A percentile compares a stretch with the other conserved stretches of the same genome.
Evolutionary conservation across 805 yeast genomes (phyloP).

Genomic region (Metschnikowia santaceciliae): DNA sequence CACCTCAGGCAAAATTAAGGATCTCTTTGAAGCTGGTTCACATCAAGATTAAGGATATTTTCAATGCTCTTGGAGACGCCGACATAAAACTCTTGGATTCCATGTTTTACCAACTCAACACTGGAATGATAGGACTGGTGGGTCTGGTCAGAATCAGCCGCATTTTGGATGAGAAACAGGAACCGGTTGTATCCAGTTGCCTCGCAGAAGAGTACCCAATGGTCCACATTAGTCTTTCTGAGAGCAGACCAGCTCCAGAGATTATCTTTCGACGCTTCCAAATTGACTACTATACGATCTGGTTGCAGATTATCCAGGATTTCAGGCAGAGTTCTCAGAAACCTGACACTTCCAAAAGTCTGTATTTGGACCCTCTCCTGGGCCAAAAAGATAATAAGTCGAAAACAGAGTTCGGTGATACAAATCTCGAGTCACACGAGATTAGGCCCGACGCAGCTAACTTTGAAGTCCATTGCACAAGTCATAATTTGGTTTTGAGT

Average conservation of each 20-base stretch:
- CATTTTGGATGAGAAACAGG: neutral
- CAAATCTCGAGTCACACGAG: neutral
- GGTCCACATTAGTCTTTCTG: constrained; percentile 17
- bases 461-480: constrained; percentile 28
- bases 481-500: constrained; percentile 57
- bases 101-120: constrained; percentile 16
- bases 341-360: neutral
- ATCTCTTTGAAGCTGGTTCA: constrained; percentile 18
- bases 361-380: neutral
- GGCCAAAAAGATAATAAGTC: neutral
- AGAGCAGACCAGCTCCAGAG: constrained; percentile 33
- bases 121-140: constrained; percentile 23
- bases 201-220: constrained; percentile 20
- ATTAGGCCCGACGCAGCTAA: neutral
- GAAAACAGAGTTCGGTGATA: neutral
- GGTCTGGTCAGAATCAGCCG: constrained; percentile 15
- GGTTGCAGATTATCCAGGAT: constrained; percentile 37
- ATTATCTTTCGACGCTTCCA: constrained; percentile 45
- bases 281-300: constrained; percentile 56
- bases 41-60: constrained; percentile 16
- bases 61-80: constrained; percentile 27
- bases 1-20: constrained; percentile 41
- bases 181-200: neutral
- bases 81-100: constrained; percentile 13
- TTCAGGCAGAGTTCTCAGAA: neutral